Evolutionary conservation across 352 stramenopile species (phyloP), one percentile per base, ranked within the genome.

Genomic region (Sclerospora graminicola): DNA sequence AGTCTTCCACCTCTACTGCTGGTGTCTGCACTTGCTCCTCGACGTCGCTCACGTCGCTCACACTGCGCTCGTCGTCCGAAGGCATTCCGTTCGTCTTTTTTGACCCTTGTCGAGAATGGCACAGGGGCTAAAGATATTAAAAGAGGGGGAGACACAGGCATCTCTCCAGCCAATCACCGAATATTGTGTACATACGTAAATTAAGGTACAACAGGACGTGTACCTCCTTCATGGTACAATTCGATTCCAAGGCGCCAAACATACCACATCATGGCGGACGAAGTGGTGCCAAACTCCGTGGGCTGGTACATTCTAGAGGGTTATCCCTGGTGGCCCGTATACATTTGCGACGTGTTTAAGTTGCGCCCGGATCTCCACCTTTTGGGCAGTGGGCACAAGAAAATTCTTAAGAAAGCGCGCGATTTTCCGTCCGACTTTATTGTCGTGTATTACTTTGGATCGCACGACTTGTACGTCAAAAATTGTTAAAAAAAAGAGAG

Each of bases 261-360:
- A n/a, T n/a, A n/a, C n/a, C n/a, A n/a, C n/a, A n/a, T n/a, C 5
- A 57, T 55, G 45, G 23, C 27, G 31, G 51, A 48, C 1, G 56
- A 51, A 23, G 42, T 66, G n/a, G 43, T 63, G 51, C 59, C 66
- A 35, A 85, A 90, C 56, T 83, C 73, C 5, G 70, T 92, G 29
- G 80, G 71, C 33, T 92, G 80, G 80, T 79, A 84, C 61, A 89
- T 92, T 45, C 66, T 92, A 9, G 77, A 89, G 51, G 80, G 80
- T 14, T 88, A 69, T 57, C 80, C 80, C 6, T 92, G 80, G 80
- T 92, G 80, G 80, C 80, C 80, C 39, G 77, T 89, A 46, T 89
- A 84, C 61, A 66, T 92, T 41, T 89, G 77, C 42, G 80, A 92
- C 61, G 62, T 78, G 34, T 65, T 54, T 27, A 88, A 86, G 61